Evolutionary conservation across 192 early-diverging fungal species (phyloP).

Genomic region (Podila epicladia): DNA sequence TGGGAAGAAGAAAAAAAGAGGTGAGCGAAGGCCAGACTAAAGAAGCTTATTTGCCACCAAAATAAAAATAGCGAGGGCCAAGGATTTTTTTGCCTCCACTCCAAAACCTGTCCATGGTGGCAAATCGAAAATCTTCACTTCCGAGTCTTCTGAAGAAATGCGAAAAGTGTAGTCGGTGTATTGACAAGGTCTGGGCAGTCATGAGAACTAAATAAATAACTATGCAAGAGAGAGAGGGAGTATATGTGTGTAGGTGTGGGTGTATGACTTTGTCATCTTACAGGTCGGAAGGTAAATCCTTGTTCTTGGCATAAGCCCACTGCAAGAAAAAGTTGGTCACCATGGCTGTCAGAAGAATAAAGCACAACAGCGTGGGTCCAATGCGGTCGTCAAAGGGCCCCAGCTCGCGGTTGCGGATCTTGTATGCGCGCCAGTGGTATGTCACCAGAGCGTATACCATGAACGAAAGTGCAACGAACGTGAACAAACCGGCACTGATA

Average conservation of each 20-base stretch:
- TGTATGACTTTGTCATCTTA: not conserved
- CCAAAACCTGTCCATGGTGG: not conserved
- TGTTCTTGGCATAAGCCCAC: not conserved
- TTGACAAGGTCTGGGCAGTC: not conserved
- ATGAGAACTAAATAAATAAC: not conserved
- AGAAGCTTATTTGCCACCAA: conserved; percentile 13
- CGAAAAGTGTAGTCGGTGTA: not conserved
- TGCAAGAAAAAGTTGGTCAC: conserved; percentile 70
- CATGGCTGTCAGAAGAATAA: conserved; percentile 72
- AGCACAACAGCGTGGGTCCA: conserved; percentile 76
- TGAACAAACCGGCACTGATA: conserved; percentile 64
- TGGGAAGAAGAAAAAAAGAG: not conserved
- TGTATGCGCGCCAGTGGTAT: conserved; percentile 79
- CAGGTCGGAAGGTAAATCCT: not conserved
- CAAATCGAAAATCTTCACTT: too few relatives aligned
- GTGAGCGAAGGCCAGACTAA: not conserved
- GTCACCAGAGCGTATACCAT: conserved; percentile 83
- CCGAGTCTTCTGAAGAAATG: not conserved
- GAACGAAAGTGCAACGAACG: conserved; percentile 73
- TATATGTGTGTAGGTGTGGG: not conserved
- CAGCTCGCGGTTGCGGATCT: conserved; percentile 50
- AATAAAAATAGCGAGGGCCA: not conserved
- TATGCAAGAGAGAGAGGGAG: not conserved
- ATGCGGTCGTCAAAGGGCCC: conserved; percentile 82
- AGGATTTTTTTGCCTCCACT: too few relatives aligned